These are phyloP conservation scores for Calamus simplicifolius DNA, from an alignment of 176 grass and related monocot genomes.

Conservation along the genomic window DNA sequence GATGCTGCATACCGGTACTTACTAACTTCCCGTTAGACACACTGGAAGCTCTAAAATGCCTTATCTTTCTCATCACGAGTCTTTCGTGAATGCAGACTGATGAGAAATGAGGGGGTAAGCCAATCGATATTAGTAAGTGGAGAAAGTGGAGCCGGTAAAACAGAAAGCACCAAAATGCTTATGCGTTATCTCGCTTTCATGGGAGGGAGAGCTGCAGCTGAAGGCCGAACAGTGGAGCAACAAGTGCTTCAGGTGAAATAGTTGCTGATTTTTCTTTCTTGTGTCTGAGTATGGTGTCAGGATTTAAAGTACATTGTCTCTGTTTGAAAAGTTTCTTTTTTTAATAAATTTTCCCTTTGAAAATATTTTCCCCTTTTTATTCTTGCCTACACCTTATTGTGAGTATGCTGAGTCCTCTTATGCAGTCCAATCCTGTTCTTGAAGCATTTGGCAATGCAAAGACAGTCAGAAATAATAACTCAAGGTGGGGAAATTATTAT, in stretches of 20 bases:
- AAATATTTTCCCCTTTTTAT: neutral
- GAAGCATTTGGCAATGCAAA: slow-evolving; percentile 99
- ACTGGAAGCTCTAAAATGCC: neutral
- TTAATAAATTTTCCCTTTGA: no score
- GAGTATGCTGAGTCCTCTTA: slow-evolving; percentile 8
- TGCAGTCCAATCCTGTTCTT: slow-evolving; percentile 97
- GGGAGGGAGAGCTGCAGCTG: neutral
- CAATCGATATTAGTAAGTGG: slow-evolving; percentile 30
- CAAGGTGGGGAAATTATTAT: slow-evolving; percentile 43
- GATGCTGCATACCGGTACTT: slow-evolving; percentile 91
- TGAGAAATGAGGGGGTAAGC: slow-evolving; percentile 23
- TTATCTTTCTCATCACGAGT: no score
- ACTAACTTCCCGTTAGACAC: neutral
- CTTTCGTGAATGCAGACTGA: neutral
- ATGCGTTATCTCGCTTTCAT: neutral
- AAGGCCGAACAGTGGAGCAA: neutral
- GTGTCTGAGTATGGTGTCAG: no score
- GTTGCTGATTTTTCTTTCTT: neutral
- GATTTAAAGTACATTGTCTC: no score
- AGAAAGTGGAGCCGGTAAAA: neutral
- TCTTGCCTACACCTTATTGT: neutral
- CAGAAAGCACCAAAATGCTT: neutral
- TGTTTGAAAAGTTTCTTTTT: no score
- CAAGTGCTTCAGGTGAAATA: neutral
- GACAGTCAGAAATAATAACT: slow-evolving; percentile 98